Percentiles rank a stretch among this genome's conserved stretches.
Evolutionary conservation across 2,329 filamentous ascomycete species (phyloP).

Genomic region (Domatiomyces globalis): DNA sequence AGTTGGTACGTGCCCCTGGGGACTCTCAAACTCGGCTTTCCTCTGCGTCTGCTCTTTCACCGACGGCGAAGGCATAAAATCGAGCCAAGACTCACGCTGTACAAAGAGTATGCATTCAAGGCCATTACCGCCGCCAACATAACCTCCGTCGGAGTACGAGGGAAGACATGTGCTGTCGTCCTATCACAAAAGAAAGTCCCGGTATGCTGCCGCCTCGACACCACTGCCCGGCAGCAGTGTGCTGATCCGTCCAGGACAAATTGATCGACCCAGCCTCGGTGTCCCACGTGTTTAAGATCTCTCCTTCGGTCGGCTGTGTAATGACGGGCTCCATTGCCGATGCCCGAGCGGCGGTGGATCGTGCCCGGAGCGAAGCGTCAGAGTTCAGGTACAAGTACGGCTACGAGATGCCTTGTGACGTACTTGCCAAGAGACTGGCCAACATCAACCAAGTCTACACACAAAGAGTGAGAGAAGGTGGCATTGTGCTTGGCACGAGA

Average conservation of each 20-base stretch:
- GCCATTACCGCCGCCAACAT: conserved; percentile 98
- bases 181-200: conserved; percentile 99
- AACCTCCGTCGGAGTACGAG: conserved; percentile 88
- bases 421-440: conserved; percentile 85
- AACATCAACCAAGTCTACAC: conserved; percentile 99
- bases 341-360: conserved; percentile 80
- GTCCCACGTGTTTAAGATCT: conserved; percentile 93
- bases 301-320: conserved; percentile 88
- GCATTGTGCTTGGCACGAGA: not conserved
- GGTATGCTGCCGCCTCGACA: conserved; percentile 42
- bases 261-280: conserved; percentile 95
- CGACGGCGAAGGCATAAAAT: not conserved
- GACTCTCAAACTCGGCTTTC: not conserved
- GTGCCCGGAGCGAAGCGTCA: conserved; percentile 86
- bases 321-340: conserved; percentile 99
- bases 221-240: conserved; percentile 13
- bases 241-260: conserved; percentile 58
- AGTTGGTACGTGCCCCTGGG: conserved; percentile 62
- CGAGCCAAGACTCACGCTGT: not conserved
- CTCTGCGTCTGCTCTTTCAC: not conserved
- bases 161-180: conserved; percentile 94
- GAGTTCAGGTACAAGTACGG: conserved; percentile 98
- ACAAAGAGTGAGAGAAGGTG: conserved; percentile 55
- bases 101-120: conserved; percentile 98
- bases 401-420: conserved; percentile 99